A percentile compares a stretch with the other conserved stretches of the same genome.
phyloP scores from a whole-genome alignment of 768 basidiomycete genomes.

The Pleurotus giganteus region DNA sequence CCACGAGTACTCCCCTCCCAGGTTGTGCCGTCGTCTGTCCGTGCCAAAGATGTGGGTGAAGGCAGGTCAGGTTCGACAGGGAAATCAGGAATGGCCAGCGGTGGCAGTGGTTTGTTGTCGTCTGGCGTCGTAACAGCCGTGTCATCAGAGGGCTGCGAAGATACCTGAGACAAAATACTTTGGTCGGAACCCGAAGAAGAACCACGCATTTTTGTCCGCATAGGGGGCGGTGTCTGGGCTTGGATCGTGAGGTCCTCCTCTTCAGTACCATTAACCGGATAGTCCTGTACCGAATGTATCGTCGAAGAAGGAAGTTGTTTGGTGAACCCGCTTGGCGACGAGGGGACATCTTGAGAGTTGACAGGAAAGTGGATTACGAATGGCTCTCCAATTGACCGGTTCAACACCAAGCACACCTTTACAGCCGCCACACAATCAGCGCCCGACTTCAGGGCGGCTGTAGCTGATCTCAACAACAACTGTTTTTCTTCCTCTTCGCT shows the following conservation, averaged over 20 bases:
- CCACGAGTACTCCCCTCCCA: constrained; percentile 52
- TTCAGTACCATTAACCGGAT: constrained; percentile 33
- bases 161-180: constrained; percentile 47
- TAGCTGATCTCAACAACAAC: constrained; percentile 78
- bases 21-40: constrained; percentile 54
- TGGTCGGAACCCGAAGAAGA: constrained; percentile 51
- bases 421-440: constrained; percentile 87
- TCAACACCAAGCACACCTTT: constrained; percentile 66
- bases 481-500: constrained; percentile 84
- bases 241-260: constrained; percentile 68
- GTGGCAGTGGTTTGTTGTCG: constrained; percentile 34
- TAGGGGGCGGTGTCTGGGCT: constrained; percentile 35
- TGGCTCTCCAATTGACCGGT: constrained; percentile 58
- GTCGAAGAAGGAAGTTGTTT: constrained; percentile 35
- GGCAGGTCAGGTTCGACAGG: constrained; percentile 40
- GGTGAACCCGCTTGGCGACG: constrained; percentile 47
- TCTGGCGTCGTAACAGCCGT: constrained; percentile 50
- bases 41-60: constrained; percentile 52
- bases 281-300: constrained; percentile 31
- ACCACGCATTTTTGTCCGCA: constrained; percentile 28
- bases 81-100: constrained; percentile 25
- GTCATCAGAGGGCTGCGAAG: constrained; percentile 44
- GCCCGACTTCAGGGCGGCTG: constrained; percentile 81
- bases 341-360: constrained; percentile 40
- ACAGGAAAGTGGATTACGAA: constrained; percentile 66